A percentile compares a stretch with the other conserved stretches of the same genome.
Evolutionary conservation across 495 filamentous ascomycete species (phyloP).

Genomic region (Xylaria cubensis): DNA sequence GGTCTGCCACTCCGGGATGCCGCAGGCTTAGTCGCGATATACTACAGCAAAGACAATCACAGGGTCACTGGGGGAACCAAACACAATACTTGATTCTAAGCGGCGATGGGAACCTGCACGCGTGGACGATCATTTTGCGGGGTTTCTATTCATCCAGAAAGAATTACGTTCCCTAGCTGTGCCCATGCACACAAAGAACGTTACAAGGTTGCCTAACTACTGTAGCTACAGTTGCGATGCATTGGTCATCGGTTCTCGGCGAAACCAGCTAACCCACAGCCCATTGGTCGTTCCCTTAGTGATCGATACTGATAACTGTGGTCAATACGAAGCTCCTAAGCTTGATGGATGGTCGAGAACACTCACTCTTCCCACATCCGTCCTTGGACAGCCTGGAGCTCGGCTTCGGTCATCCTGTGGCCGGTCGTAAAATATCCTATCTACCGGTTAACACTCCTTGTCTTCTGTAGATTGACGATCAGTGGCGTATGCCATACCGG

Average conservation of each 20-base stretch:
- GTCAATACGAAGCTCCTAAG: constrained; percentile 35
- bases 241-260: constrained; percentile 21
- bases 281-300: constrained; percentile 36
- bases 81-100: constrained; percentile 10
- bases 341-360: constrained; percentile 24
- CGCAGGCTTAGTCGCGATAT: neutral
- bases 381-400: constrained; percentile 83
- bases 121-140: constrained; percentile 20
- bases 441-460: constrained; percentile 34
- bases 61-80: constrained; percentile 6
- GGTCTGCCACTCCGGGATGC: constrained; percentile 10
- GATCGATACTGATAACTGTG: constrained; percentile 52
- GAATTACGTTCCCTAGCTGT: neutral
- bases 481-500: constrained; percentile 67
- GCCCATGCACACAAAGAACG: neutral
- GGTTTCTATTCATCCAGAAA: constrained; percentile 5
- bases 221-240: constrained; percentile 1
- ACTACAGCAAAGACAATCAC: constrained; percentile 13
- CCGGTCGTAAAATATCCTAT: constrained; percentile 84
- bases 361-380: constrained; percentile 90
- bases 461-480: constrained; percentile 24
- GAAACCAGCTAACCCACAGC: constrained; percentile 10
- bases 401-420: constrained; percentile 84
- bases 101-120: constrained; percentile 19
- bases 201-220: neutral